These are phyloP conservation scores for Batrachochytrium dendrobatidis DNA, from an alignment of 371 early-diverging fungal species.

Conservation along the genomic window DNA sequence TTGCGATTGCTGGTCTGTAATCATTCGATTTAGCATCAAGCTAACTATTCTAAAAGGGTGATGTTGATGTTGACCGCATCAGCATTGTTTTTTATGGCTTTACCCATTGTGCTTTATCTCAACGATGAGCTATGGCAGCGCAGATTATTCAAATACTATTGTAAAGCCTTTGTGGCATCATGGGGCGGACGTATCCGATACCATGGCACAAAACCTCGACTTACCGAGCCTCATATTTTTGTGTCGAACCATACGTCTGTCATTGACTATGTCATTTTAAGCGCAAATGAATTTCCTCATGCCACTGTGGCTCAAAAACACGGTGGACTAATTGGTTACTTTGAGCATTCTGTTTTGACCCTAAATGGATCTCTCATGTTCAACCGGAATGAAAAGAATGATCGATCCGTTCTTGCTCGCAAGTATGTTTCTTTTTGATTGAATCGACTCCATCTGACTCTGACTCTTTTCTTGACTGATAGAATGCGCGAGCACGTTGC, in stretches of 20 bases:
- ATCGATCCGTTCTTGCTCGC: constrained; percentile 46
- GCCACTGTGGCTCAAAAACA: constrained; percentile 71
- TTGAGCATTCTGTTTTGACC: constrained; percentile 58
- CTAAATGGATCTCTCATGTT: constrained; percentile 67
- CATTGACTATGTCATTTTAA: constrained; percentile 70
- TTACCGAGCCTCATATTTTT: constrained; percentile 57
- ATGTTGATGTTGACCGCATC: constrained; percentile 25
- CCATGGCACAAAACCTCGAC: constrained; percentile 53
- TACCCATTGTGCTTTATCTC: constrained; percentile 33
- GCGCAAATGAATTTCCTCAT: constrained; percentile 65
- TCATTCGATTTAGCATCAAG: neutral
- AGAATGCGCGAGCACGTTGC: constrained; percentile 40
- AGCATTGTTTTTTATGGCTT: constrained; percentile 27
- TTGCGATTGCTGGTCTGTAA: neutral
- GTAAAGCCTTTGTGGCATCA: constrained; percentile 53
- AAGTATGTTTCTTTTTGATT: constrained; percentile 19
- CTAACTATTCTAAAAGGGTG: constrained; percentile 11
- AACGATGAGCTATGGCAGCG: constrained; percentile 38
- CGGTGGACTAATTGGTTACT: constrained; percentile 52
- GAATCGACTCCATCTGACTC: neutral
- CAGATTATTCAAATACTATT: constrained; percentile 51
- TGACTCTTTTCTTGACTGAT: neutral
- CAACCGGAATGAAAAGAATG: constrained; percentile 63
- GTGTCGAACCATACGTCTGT: constrained; percentile 77
- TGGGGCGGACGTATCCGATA: constrained; percentile 52